Base-by-base conservation (phyloP, 768 basidiomycete species). In the Amanita pseudoporphyria region DNA sequence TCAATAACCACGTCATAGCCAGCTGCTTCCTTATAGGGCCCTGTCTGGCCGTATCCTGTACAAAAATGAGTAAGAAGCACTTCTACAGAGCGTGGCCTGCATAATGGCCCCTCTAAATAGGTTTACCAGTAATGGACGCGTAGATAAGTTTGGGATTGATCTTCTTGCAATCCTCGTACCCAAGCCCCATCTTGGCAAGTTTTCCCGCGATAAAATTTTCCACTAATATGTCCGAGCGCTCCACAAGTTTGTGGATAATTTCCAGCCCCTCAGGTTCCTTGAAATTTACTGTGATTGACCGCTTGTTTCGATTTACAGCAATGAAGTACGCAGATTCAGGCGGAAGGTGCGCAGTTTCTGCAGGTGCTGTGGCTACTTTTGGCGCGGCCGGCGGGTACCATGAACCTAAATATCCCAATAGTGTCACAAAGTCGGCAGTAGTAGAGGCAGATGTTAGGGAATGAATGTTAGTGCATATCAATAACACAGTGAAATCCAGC, bases 311-410 rank as follows among this genome's bases (percentile, higher is more conserved):
- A 63, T 97, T 97, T 0, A 77, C 81, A 0, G 87, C 77, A 5
- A 97, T 76, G 62, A 95, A 97, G 62, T 97, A 97, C 0, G 94
- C 90, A 3, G 90, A 88, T 63, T 97, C 94, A 9, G 91, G 79
- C 7, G 90, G 91, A 0, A 90, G 72, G 60, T 87, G 79, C 6
- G 74, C 61, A 0, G 84, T 65, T 49, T 73, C 72, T 37, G 66
- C 57, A 3, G 87, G 77, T 6, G 72, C 72, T 16, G 71, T 71
- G 30, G 71, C 53, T 10, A 71, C 55, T 9, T 68, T 59, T 26
- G 79, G 76, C 14, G 81, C 79, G 13, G 74, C 75, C 9, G 82
- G 84, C 16, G 82, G 82, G 53, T 64, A 65, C 82, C 84, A 85
- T 37, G 79, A 71, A 54, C 84, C 82, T 85, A 47, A n/a, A 54